Percentiles rank a stretch among this genome's conserved stretches.
Evolutionary conservation across 768 basidiomycete genomes (phyloP).

Genomic region (Rhodocollybia butyracea): DNA sequence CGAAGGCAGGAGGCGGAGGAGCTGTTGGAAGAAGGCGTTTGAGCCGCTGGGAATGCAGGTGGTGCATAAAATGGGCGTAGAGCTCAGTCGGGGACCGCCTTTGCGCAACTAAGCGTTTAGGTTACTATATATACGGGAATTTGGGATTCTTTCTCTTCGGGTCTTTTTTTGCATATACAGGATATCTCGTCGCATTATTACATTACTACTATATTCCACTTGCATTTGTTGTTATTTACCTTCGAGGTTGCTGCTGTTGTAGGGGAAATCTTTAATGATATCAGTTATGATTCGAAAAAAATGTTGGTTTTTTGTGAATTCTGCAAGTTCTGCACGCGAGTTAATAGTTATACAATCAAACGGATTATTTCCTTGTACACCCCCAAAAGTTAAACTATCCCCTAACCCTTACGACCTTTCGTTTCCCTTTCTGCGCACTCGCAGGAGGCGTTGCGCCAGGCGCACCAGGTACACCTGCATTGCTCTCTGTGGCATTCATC

Average conservation of each 20-base stretch:
- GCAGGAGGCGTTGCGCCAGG: conserved; percentile 28
- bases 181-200: background rate
- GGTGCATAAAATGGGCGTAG: conserved; percentile 70
- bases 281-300: too few relatives aligned
- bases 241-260: too few relatives aligned
- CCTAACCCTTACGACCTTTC: conserved; percentile 76
- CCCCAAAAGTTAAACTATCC: conserved; percentile 28
- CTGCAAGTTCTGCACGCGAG: too few relatives aligned
- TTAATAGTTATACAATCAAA: background rate
- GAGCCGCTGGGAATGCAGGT: conserved; percentile 65
- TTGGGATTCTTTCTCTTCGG: background rate
- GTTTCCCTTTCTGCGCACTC: conserved; percentile 64
- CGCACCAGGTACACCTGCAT: conserved; percentile 28
- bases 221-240: background rate
- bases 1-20: conserved; percentile 56
- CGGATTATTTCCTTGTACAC: background rate
- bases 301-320: too few relatives aligned
- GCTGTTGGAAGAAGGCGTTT: conserved; percentile 62
- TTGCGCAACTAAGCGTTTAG: conserved; percentile 11
- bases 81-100: conserved; percentile 68
- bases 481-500: conserved; percentile 63
- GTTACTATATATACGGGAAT: background rate
- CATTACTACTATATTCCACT: background rate
- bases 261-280: too few relatives aligned
- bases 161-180: background rate